These are phyloP conservation scores for Mycena maculata DNA, from an alignment of 768 basidiomycete species.

Conservation along the genomic window DNA sequence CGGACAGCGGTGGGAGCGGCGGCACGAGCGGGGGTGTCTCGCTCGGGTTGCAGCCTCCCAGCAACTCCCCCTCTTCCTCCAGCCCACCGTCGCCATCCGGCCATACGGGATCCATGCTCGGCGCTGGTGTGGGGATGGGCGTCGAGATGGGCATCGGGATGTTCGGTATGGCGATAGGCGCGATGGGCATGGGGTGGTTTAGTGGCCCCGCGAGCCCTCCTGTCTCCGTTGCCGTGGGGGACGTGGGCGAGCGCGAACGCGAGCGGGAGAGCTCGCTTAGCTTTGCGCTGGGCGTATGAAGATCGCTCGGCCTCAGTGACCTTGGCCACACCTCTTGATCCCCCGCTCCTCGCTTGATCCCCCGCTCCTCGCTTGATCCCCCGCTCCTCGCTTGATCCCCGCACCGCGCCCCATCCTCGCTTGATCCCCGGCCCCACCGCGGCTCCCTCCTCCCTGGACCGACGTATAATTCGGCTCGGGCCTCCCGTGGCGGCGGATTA, in stretches of 20 bases:
- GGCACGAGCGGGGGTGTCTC: constrained; percentile 33
- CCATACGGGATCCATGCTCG: constrained; percentile 11
- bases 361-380: constrained; percentile 2
- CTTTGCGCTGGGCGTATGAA: constrained; percentile 33
- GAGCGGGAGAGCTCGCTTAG: constrained; percentile 34
- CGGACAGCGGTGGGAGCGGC: constrained; percentile 16
- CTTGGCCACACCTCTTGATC: too few relatives aligned
- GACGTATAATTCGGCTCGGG: constrained; percentile 25
- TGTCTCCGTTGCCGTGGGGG: constrained; percentile 7
- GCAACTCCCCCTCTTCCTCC: background rate
- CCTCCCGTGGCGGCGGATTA: background rate
- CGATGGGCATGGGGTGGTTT: constrained; percentile 31
- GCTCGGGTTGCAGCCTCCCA: constrained; percentile 21
- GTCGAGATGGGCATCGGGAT: constrained; percentile 33
- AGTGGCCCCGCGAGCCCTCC: constrained; percentile 12
- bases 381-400: background rate
- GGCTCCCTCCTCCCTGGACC: background rate
- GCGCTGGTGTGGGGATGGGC: constrained; percentile 26
- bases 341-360: background rate
- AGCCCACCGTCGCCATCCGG: background rate
- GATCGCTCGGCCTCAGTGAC: too few relatives aligned
- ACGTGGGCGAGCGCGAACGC: constrained; percentile 25
- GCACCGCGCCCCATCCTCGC: constrained; percentile 16
- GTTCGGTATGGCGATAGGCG: constrained; percentile 34
- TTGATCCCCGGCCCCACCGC: constrained; percentile 19